These are phyloP conservation scores for Cryptococcus sp. DNA, from an alignment of 1,284 basidiomycete genomes.

Conservation along the genomic window DNA sequence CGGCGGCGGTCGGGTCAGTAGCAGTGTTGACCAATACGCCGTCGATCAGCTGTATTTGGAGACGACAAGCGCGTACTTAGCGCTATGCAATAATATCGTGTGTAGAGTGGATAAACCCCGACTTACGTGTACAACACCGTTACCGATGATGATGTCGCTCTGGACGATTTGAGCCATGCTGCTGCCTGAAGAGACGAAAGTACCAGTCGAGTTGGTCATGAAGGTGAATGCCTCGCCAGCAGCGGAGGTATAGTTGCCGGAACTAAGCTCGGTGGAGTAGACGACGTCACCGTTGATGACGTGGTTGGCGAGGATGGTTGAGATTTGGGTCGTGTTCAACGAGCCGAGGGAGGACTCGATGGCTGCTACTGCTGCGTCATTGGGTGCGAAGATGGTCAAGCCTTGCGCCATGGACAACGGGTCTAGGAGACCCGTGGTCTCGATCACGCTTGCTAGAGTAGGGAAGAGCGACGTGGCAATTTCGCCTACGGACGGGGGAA, in stretches of 20 bases:
- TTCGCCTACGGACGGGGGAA: conserved; percentile 59
- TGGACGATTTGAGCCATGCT: conserved; percentile 62
- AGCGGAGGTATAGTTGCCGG: conserved; percentile 59
- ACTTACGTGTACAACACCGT: conserved; percentile 67
- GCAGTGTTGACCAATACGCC: conserved; percentile 62
- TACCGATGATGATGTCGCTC: conserved; percentile 65
- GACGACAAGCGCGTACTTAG: neutral
- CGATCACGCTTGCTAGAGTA: conserved; percentile 49
- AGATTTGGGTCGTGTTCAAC: conserved; percentile 58
- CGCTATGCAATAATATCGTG: too few species aligned
- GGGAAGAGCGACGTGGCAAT: conserved; percentile 54
- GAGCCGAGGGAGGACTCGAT: conserved; percentile 52
- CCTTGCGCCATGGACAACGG: conserved; percentile 57
- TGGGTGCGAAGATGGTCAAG: conserved; percentile 71
- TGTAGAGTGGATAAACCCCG: neutral
- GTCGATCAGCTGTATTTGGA: conserved; percentile 57
- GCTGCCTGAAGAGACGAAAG: conserved; percentile 62
- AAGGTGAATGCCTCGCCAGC: conserved; percentile 63
- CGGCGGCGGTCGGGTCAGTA: conserved; percentile 59
- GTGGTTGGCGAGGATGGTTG: conserved; percentile 63
- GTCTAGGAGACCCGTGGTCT: conserved; percentile 53
- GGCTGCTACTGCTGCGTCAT: conserved; percentile 58
- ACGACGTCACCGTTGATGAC: conserved; percentile 56
- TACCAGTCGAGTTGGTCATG: conserved; percentile 62
- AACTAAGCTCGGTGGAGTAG: conserved; percentile 62